A percentile compares a stretch with the other conserved stretches of the same genome.
Conservation (phyloP, 192 early-diverging fungal genomes). For the Podila horticola region DNA sequence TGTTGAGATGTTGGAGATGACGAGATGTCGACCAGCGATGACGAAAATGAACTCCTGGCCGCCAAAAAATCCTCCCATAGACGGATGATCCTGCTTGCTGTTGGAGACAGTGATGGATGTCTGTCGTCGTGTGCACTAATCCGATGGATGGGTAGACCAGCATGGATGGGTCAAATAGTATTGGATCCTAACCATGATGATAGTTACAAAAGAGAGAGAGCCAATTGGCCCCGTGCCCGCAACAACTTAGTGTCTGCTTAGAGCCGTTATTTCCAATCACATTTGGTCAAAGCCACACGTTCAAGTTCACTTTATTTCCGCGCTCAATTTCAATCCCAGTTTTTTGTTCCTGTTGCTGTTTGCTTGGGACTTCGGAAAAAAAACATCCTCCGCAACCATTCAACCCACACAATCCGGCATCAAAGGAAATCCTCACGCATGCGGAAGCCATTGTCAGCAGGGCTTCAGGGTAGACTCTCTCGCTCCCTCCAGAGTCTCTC, state of each 20-base stretch:
- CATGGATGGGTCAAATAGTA: not conserved
- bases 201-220: slow-evolving; percentile 2
- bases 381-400: not conserved
- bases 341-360: not conserved
- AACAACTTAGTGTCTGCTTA: not conserved
- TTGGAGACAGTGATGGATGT: not conserved
- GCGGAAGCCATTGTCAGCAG: not conserved
- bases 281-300: not conserved
- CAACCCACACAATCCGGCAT: not conserved
- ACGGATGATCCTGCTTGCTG: not conserved
- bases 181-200: slow-evolving; percentile 6
- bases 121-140: not conserved
- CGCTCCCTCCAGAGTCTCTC: not conserved
- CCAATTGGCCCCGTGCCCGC: slow-evolving; percentile 1
- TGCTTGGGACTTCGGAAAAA: slow-evolving; percentile 3
- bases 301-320: not conserved
- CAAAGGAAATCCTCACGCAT: slow-evolving; percentile 3
- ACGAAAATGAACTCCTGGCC: not conserved
- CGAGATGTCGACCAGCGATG: not conserved
- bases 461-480: not conserved
- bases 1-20: not conserved
- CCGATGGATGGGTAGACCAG: not conserved
- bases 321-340: not conserved
- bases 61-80: not conserved
- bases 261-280: not conserved